Evolutionary conservation across 2,329 filamentous ascomycete species (phyloP), one percentile per base, ranked within the genome.

Genomic region (Mollisiaceae sp.): DNA sequence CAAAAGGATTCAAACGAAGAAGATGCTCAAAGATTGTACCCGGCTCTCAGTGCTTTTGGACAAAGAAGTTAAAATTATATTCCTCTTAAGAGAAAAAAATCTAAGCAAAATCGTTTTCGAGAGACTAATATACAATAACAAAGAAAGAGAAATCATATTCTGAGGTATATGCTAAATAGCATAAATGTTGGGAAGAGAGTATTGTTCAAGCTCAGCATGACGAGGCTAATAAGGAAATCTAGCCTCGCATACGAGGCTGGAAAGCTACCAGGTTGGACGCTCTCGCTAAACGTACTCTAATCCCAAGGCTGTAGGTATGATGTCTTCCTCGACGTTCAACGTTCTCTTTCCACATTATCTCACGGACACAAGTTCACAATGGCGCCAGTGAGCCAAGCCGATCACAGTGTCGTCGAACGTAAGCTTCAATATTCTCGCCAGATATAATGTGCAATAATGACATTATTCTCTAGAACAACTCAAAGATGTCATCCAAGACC

Each of bases 401-500:
- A 78, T 63, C 77, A 78, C 64, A 74, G 77, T 66, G 70, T 72
- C n/a, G 70, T 78, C 15, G 77, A 79, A 70, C 73, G 77, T 78
- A 69, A 71, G 74, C 52, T 47, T 35, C 22, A n/a, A n/a, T 14
- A 22, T 8, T n/a, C 15, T 22, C 18, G 35, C 18, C 22, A 2
- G 8, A 18, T 4, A n/a, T 11, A 4, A 45, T 39, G 27, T 22
- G 14, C 5, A 60, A 45, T n/a, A 38, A 59, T 68, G 27, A 66
- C 39, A 32, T 3, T 32, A 32, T 14, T 20, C 22, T 54, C 9
- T 71, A 88, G 86, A 83, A 71, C 81, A 86, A 77, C 80, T 88
- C 77, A 86, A 88, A 73, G 82, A 86, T 72, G 81, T 87, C 67
- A 86, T 89, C 75, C 85, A 89, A 73, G 85, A 87, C 70, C 82